Base-by-base conservation (phyloP, 495 filamentous ascomycete genomes). In the Neurospora sp. region DNA sequence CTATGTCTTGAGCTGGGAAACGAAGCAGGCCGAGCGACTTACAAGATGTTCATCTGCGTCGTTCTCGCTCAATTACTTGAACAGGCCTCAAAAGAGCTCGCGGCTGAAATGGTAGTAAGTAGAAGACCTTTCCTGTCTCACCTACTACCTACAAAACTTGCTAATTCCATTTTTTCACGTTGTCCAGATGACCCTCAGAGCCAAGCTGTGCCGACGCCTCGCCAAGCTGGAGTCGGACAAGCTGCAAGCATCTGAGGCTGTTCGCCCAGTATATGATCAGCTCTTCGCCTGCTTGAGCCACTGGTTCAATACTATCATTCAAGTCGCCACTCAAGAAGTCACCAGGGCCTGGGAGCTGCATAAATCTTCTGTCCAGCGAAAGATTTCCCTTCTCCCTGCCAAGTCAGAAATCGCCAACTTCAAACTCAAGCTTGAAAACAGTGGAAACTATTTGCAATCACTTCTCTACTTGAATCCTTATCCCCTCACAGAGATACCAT, bases 201-300 rank as follows among this genome's bases (percentile, higher is more conserved):
- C 83, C 16, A 92, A 92, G 73, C 81, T 92, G 10, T 87, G 86
- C 72, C 86, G 89, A 39, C 88, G 90, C 16, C 79, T 91, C 59
- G 86, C 84, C 7, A 91, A 92, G 77, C 54, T 92, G 7, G 86
- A 91, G 42, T 70, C 75, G 16, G 82, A 87, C 35, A 76, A 66
- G 11, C 11, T 69, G 5, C 44, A 41, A 38, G 27, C 27, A 59
- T 38, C 27, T 69, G 40, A n/a, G 44, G 4, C 35, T 12, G 40
- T 4, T 39, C 27, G 10, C 10, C 14, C 14, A 46, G 20, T 11
- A 20, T 42, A 71, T 38, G 75, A 77, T 4, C n/a, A 7, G 11
- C 75, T 80, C 39, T 79, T 82, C 20, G 39, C 16, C 10, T 48
- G 39, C 7, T 69, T 78, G 2, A 40, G 75, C 8, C 74, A 78